Base-by-base conservation (phyloP, 2,329 filamentous ascomycete genomes). In the Epichloe amarillans region DNA sequence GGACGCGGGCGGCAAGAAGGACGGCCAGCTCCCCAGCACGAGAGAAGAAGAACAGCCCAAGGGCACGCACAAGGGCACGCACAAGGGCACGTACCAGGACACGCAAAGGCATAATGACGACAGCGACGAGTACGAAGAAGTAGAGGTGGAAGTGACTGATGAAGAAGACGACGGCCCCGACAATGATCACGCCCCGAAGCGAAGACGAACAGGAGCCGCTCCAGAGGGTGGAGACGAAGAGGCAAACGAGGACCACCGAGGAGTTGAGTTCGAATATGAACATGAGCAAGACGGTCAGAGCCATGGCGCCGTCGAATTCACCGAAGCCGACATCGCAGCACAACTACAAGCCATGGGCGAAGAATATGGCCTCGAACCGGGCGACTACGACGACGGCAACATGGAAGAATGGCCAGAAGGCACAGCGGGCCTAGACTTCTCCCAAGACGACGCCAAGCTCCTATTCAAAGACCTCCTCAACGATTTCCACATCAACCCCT, bases 271-370 rank as follows among this genome's bases (percentile, higher is more conserved):
- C 40, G 47, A 38, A n/a, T n/a, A 36, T n/a, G 19, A 41, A 21
- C 5, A 41, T 15, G 47, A 43, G n/a, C 39, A 43, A 38, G 19
- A 43, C 19, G 30, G 26, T 14, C 14, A 41, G 7, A 30, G 75
- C 72, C 54, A 70, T 1, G 68, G 65, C 1, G 74, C 78, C 0
- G 69, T 93, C 7, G 91, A 96, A 60, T 95, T 95, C 60, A 87
- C 86, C 51, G 93, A 97, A 65, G 91, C 90, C 49, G 93, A 98
- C 61, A 94, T 98, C 59, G 90, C 88, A 37, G 90, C 84, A 62
- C 93, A 98, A 62, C 74, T 98, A 12, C 86, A 87, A 49, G 83
- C 86, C 26, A 95, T 96, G 87, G 88, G 86, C 50, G 78, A 86
- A 57, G 83, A 88, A n/a, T 89, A 90, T 58, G 87, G 82, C 1